Evolutionary conservation across 768 basidiomycete genomes (phyloP), one percentile per base, ranked within the genome.

Genomic region (Boletus barrowsii): DNA sequence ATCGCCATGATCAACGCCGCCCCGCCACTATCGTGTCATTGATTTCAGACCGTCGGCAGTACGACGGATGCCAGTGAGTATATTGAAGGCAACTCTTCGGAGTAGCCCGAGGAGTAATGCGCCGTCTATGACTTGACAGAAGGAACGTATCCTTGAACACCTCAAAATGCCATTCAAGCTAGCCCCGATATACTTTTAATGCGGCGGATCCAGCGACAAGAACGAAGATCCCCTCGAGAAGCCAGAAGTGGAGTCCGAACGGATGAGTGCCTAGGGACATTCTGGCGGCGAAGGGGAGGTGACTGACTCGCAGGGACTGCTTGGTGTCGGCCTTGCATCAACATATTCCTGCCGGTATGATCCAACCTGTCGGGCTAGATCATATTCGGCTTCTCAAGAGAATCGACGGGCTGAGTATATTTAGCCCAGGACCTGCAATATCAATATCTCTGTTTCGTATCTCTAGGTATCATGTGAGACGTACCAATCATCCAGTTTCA

Each of bases 161-260:
- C 39, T 90, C 88, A 0, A 87, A 89, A 55, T 90, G 88, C 7
- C 89, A 79, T 54, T 79, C 79, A 24, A 91, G 77, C 60, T 88
- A 86, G 0, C 88, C 87, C 6, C 81, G 79, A 62, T 90, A 88
- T 4, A 90, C 86, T 57, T 84, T 88, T 76, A 89, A 90, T 0
- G 79, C 82, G 13, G 79, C 79, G n/a, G 68, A 67, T 0, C 77
- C 79, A 2, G 83, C 78, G 47, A 87, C 68, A 49, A 90, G 76
- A 49, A 88, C 72, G 42, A 88, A 72, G 62, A 87, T 90, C 10
- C 88, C 88, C 59, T 90, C 88, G 0, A 70, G 58, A 64, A 90
- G 90, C 86, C 86, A 90, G 63, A 89, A 79, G 58, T 87, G 63
- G 88, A 79, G 58, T 87, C 84, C 2, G 85, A 81, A 26, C 76